phyloP scores from a whole-genome alignment of 106 monocot genomes.

The Agapanthus africanus region DNA sequence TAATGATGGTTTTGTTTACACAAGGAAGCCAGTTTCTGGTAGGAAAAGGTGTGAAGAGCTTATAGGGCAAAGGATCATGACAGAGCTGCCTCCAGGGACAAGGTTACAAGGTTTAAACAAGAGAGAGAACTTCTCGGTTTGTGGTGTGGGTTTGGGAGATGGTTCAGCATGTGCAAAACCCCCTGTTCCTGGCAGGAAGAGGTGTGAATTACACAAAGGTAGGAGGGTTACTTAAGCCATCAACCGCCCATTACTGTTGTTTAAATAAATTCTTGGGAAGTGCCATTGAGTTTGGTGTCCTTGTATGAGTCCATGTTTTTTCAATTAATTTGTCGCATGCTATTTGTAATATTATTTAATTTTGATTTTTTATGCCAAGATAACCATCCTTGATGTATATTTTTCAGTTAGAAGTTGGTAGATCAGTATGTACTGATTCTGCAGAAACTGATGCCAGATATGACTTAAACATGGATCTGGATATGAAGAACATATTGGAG shows the following conservation, averaged over 20 bases:
- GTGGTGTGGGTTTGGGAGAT: slow-evolving; percentile 21
- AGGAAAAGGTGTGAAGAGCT: slow-evolving; percentile 48
- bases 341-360: no score
- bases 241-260: no score
- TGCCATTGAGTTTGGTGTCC: neutral
- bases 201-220: slow-evolving; percentile 58
- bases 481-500: no score
- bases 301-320: no score
- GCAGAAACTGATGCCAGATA: no score
- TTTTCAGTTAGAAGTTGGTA: no score
- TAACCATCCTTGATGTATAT: no score
- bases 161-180: slow-evolving; percentile 21
- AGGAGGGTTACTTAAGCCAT: slow-evolving; percentile 15
- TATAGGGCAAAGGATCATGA: slow-evolving; percentile 24
- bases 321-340: no score
- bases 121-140: slow-evolving; percentile 2
- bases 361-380: no score
- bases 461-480: no score
- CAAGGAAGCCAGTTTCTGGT: slow-evolving; percentile 19
- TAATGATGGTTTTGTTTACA: no score
- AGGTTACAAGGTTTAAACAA: neutral
- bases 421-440: no score
- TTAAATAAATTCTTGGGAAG: neutral
- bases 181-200: slow-evolving; percentile 38
- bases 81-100: neutral